Evolutionary conservation across 139 green algal genomes (phyloP).

Genomic region (Coccomyxa sp.): DNA sequence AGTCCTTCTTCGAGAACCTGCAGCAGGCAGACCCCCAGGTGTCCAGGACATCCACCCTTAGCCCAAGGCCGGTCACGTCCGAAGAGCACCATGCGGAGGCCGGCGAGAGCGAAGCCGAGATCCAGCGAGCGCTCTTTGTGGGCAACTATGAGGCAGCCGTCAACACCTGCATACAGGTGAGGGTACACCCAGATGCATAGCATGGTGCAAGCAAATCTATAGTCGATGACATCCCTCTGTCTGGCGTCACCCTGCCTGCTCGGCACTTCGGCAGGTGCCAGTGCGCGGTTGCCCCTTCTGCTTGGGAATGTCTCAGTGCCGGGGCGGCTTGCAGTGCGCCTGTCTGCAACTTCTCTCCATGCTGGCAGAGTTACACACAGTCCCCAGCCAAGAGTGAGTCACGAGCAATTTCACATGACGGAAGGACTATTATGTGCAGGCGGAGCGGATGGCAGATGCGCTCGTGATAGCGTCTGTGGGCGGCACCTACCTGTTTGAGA

Average conservation of each 20-base stretch:
- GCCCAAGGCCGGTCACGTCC: neutral
- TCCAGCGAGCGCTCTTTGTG: constrained; percentile 85
- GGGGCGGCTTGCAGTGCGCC: neutral
- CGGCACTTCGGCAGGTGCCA: neutral
- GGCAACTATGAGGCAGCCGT: constrained; percentile 89
- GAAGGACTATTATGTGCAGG: constrained; percentile 26
- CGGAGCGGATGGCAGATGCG: constrained; percentile 83
- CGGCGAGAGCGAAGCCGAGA: constrained; percentile 62
- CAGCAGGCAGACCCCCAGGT: constrained; percentile 9
- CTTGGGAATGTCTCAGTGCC: neutral
- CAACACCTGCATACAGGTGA: constrained; percentile 77
- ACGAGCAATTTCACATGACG: neutral
- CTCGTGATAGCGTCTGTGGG: constrained; percentile 80
- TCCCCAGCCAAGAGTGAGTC: neutral
- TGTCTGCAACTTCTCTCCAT: neutral
- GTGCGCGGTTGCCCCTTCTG: neutral
- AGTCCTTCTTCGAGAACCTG: constrained; percentile 70
- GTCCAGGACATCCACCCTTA: neutral
- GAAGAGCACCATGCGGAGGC: constrained; percentile 21
- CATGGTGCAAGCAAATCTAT: neutral
- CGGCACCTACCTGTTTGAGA: constrained; percentile 47
- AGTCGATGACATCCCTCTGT: neutral
- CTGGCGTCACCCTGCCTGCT: neutral
- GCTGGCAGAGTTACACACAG: neutral
- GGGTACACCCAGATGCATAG: neutral